phyloP scores from a whole-genome alignment of 2,329 filamentous ascomycete genomes.

The Aspergillus candidus region DNA sequence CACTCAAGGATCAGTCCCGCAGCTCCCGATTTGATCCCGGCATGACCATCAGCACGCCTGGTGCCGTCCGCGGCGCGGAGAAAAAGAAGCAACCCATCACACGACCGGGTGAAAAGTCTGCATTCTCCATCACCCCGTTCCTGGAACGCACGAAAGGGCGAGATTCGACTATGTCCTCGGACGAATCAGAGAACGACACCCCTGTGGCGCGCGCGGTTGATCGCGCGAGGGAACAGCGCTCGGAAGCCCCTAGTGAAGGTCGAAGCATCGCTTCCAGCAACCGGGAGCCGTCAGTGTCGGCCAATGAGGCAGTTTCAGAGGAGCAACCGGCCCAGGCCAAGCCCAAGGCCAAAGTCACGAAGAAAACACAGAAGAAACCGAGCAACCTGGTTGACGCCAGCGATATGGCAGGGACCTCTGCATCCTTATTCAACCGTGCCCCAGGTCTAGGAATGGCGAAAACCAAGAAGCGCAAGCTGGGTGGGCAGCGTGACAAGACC shows the following conservation, averaged over 20 bases:
- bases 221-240: neutral
- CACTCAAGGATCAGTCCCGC: constrained; percentile 26
- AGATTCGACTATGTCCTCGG: constrained; percentile 23
- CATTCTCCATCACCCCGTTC: constrained; percentile 91
- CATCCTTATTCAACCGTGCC: neutral
- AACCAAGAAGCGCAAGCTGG: constrained; percentile 69
- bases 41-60: constrained; percentile 47
- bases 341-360: constrained; percentile 4
- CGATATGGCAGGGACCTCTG: constrained; percentile 9
- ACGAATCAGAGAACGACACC: constrained; percentile 22
- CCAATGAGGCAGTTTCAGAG: neutral
- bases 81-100: constrained; percentile 54
- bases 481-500: constrained; percentile 54
- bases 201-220: constrained; percentile 10
- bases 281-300: neutral
- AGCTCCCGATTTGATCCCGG: constrained; percentile 36
- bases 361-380: constrained; percentile 9
- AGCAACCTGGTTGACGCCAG: constrained; percentile 3
- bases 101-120: constrained; percentile 75
- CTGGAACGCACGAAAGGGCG: constrained; percentile 65
- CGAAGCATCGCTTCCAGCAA: neutral
- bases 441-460: constrained; percentile 29
- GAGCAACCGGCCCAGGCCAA: neutral
- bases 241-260: neutral
- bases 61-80: constrained; percentile 45